Evolutionary conservation across 495 filamentous ascomycete genomes (phyloP), one percentile per base, ranked within the genome.

Genomic region (Penicillium nucicola): DNA sequence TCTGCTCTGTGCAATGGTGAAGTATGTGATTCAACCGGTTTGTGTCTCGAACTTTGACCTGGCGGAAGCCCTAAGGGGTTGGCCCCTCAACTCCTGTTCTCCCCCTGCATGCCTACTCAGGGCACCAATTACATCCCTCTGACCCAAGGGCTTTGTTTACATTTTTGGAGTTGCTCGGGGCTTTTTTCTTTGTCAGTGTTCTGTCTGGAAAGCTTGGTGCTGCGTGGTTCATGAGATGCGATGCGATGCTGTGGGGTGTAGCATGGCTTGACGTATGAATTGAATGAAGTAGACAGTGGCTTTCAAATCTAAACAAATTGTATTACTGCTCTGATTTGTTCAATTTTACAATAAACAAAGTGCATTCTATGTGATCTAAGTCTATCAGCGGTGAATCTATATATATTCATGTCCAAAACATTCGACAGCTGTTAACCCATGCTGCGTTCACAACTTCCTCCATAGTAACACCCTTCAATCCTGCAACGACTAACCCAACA

Each of bases 341-440:
- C 7, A 2, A 23, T 23, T 5, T 23, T 7, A 2, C 1, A 23
- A 7, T 2, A 23, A 23, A 23, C 4, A 2, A 9, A 28, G 25
- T 28, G 10, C 6, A 28, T 9, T 28, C 25, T 28, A 6, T 28
- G 25, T 28, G 2, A 1, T 28, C 5, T 28, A 28, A 8, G 25
- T 28, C 5, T 8, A 28, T 28, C 10, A 1, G 10, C 25, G 10
- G 6, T 28, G 6, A 9, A 8, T 28, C 0, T 28, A 9, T 28
- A 37, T 46, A 37, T 28, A 15, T 39, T 47, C 11, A 47, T 41
- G 62, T 28, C 46, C 67, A 57, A 54, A 70, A 69, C 61, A 65
- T 68, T 4, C 51, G 49, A 19, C 57, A 44, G 36, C 63, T 69
- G 45, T 70, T 69, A 9, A 46, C 48, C 67, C 67, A 70, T 8